Evolutionary conservation across 1,284 basidiomycete genomes (phyloP).

Genomic region (Sparassis latifolia): DNA sequence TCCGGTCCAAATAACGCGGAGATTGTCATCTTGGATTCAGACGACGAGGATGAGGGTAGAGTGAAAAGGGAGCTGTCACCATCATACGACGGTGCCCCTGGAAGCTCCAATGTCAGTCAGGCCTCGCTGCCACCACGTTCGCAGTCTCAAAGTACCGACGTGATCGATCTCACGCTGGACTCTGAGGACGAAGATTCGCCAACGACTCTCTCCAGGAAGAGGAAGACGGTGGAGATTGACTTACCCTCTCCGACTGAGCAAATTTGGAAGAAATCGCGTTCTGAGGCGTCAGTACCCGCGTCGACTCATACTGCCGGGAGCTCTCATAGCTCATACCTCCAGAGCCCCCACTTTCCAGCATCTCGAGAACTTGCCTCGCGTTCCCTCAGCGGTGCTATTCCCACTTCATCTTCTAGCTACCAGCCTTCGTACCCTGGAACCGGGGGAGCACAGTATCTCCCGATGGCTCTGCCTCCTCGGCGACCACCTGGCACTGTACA

Average conservation of each 20-base stretch:
- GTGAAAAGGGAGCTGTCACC: slow-evolving; percentile 70
- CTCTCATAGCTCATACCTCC: too few relatives aligned
- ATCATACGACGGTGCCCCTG: slow-evolving; percentile 38
- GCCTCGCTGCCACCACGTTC: slow-evolving; percentile 17
- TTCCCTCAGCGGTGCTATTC: too few relatives aligned
- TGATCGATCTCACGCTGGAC: slow-evolving; percentile 78
- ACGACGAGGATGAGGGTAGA: slow-evolving; percentile 63
- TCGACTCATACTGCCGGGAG: too few relatives aligned
- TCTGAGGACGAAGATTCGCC: slow-evolving; percentile 59
- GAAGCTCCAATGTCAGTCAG: slow-evolving; percentile 16
- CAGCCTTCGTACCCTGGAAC: too few relatives aligned
- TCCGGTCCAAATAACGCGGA: slow-evolving; percentile 46
- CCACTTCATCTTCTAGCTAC: too few relatives aligned
- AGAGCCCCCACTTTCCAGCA: too few relatives aligned
- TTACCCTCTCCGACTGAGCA: slow-evolving; percentile 50
- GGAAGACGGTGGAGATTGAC: slow-evolving; percentile 54
- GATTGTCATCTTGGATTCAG: slow-evolving; percentile 73
- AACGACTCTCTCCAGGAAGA: slow-evolving; percentile 12
- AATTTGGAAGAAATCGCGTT: slow-evolving; percentile 68
- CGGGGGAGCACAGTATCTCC: too few relatives aligned
- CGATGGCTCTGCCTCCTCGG: slow-evolving; percentile 4
- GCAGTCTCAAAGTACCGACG: slow-evolving; percentile 30
- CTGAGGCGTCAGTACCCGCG: slow-evolving; percentile 6
- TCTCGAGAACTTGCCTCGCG: too few relatives aligned
- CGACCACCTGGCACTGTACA: slow-evolving; percentile 1